Conservation (phyloP, 2,329 filamentous ascomycete genomes). For the Calonectria honghensis region DNA sequence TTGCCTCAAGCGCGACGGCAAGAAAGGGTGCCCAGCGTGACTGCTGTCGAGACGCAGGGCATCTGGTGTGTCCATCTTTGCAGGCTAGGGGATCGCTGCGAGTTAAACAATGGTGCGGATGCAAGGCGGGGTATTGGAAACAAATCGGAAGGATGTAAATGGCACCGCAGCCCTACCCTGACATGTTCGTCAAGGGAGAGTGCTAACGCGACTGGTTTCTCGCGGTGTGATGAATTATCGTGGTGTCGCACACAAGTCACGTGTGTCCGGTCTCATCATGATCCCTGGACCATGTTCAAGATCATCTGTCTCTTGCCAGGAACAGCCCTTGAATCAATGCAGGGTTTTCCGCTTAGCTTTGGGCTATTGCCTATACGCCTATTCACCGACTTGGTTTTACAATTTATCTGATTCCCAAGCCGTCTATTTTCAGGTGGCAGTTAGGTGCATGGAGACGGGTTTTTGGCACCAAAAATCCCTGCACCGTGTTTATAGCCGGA, state of each 20-base stretch:
- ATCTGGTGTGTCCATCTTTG: conserved; percentile 17
- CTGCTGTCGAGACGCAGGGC: not conserved
- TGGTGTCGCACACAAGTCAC: conserved; percentile 24
- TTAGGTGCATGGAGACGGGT: not conserved
- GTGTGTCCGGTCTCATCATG: not conserved
- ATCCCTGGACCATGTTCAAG: conserved; percentile 16
- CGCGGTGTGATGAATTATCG: conserved; percentile 25
- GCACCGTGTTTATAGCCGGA: not conserved
- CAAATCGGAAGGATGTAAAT: conserved; percentile 1
- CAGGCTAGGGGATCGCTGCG: conserved; percentile 3
- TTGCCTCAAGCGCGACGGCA: conserved; percentile 26
- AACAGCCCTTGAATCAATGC: not conserved
- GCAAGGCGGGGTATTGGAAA: conserved; percentile 7
- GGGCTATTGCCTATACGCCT: not conserved
- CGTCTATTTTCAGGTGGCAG: conserved; percentile 13
- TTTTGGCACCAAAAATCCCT: not conserved
- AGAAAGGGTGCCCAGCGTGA: not conserved
- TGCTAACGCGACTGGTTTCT: conserved; percentile 23
- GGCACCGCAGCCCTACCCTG: not conserved
- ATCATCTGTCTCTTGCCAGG: conserved; percentile 1
- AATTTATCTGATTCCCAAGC: conserved; percentile 3
- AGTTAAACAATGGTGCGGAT: conserved; percentile 18
- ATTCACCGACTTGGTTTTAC: not conserved
- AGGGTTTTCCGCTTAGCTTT: not conserved
- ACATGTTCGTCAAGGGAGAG: conserved; percentile 15